Base-by-base conservation (phyloP, 1,284 basidiomycete species). In the Malassezia sympodialis region DNA sequence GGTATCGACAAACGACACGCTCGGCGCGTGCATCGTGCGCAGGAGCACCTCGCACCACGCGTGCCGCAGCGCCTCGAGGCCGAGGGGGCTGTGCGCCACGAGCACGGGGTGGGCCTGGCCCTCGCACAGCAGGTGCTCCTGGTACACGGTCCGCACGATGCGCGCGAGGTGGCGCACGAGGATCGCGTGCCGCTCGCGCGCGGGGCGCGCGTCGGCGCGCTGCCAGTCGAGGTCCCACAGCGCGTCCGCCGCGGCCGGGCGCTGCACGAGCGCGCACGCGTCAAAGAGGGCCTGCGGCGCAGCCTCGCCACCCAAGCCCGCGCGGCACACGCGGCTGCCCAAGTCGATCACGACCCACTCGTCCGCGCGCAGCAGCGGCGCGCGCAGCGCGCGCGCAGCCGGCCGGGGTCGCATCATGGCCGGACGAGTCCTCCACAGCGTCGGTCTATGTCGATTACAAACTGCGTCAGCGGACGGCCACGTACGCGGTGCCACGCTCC, bases 21-120 rank as follows among this genome's bases (percentile, higher is more conserved):
- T 90, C 2, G 91, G 90, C 14, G 34, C 90, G 77, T 91, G 87
- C 12, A 91, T 78, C 66, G 93, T 93, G 58, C 87, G 85, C 71
- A 98, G 96, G 10, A 98, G 77, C 37, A 89, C 83, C 47, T 83
- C 81, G 5, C 88, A 88, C 45, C 98, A 81, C 60, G 83, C 83
- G 44, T 91, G 87, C 76, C 94, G 94, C 69, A 96, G 83, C 59
- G 84, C 81, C 2, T 87, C 76, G 0, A 91, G 88, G 11, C 94
- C 78, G 45, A 94, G 78, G 0, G 93, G 87, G 70, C 89, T 86
- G 75, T 96, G 91, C 6, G 93, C 79, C 24, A 98, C 70, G 47
- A 96, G 87, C 53, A 98, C 85, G 75, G 93, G 94, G 46, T 93
- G 82, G 31, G 88, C 84, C 75, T 90, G 93, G 0, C 91, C 86